phyloP scores from a whole-genome alignment of 345 rosid species.

The Lumnitzera littorea region DNA sequence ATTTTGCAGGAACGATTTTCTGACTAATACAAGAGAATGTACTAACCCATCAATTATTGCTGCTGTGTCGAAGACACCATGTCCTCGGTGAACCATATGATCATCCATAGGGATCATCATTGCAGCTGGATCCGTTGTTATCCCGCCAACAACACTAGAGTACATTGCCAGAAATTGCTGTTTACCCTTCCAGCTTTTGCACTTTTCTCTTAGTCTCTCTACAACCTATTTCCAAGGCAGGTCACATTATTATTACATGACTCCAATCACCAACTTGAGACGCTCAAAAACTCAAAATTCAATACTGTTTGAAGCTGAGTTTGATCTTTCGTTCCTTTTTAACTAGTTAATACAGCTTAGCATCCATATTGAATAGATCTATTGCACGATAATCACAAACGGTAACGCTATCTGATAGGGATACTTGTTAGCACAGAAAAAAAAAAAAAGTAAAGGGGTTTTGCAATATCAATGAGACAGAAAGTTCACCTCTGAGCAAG shows the following conservation, averaged over 20 bases:
- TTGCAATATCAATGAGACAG: background rate
- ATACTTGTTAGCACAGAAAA: background rate
- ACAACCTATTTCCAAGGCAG: constrained; percentile 35
- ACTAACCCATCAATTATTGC: constrained; percentile 74
- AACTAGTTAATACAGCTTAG: background rate
- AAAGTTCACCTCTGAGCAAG: constrained; percentile 51
- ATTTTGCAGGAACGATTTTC: too few species aligned
- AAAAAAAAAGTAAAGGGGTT: background rate
- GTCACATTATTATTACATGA: background rate
- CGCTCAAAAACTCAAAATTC: background rate
- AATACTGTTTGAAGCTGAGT: background rate
- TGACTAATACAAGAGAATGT: background rate
- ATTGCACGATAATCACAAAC: too few species aligned
- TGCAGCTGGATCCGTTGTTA: constrained; percentile 60
- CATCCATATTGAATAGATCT: background rate
- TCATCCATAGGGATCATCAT: constrained; percentile 93
- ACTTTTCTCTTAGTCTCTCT: constrained; percentile 42
- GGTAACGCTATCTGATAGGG: background rate
- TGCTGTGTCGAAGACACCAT: constrained; percentile 92
- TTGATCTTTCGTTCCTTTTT: background rate
- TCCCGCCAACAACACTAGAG: constrained; percentile 81
- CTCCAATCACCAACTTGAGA: background rate
- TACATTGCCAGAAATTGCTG: constrained; percentile 74
- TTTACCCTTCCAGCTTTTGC: constrained; percentile 39
- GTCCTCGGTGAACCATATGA: constrained; percentile 94